phyloP scores from a whole-genome alignment of 495 filamentous ascomycete genomes.

The Tuber indicum region DNA sequence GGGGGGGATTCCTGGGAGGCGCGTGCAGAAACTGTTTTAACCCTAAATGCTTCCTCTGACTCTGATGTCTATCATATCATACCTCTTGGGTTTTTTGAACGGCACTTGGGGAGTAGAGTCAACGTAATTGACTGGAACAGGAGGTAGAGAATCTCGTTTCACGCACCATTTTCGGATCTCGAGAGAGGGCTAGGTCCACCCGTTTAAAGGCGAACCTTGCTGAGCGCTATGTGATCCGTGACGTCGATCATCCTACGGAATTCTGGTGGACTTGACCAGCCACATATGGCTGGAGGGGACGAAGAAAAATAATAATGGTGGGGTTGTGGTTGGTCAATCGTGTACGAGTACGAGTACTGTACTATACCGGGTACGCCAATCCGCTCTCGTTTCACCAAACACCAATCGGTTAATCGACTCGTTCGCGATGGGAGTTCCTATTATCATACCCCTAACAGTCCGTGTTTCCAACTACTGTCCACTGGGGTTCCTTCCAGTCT shows the following conservation, averaged over 20 bases:
- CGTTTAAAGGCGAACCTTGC: background rate
- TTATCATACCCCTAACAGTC: background rate
- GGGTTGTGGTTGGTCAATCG: background rate
- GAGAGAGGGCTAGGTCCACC: background rate
- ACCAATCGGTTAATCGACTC: background rate
- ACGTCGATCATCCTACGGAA: background rate
- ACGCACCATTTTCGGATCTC: background rate
- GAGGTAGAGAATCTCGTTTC: background rate
- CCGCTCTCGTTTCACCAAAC: background rate
- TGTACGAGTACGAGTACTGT: background rate
- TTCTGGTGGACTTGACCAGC: background rate
- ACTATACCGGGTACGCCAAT: background rate
- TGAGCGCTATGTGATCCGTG: background rate
- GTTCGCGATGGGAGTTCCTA: background rate
- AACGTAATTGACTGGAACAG: background rate
- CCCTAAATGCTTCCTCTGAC: slow-evolving; percentile 1
- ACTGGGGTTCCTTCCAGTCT: background rate
- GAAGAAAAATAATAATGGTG: background rate
- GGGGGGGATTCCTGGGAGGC: background rate
- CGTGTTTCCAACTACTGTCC: background rate
- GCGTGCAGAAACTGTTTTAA: slow-evolving; percentile 1
- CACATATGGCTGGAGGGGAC: background rate
- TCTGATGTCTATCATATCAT: too few relatives aligned
- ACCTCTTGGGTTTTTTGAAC: background rate
- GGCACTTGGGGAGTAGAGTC: background rate